Percentiles rank a stretch among this genome's conserved stretches.
Conservation (phyloP, 176 grass and related monocot genomes). For the Aegilops speltoides region DNA sequence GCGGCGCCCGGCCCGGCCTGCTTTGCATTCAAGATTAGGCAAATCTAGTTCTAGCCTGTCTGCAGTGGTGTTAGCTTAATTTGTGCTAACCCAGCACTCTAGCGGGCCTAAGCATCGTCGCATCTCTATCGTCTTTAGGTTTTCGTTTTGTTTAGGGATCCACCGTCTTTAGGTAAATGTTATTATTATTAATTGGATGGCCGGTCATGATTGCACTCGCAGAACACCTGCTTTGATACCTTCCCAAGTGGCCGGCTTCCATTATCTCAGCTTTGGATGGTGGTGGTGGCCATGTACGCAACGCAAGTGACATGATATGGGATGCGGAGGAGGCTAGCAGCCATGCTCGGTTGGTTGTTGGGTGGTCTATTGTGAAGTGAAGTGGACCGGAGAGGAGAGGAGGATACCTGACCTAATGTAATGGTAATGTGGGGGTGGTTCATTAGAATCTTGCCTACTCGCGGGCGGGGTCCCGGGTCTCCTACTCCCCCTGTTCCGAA, state of each 20-base stretch:
- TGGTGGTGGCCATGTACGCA: background rate
- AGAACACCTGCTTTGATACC: background rate
- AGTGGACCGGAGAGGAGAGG: background rate
- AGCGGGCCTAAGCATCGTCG: background rate
- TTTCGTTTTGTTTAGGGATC: too few species aligned
- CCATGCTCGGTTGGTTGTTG: constrained; percentile 22
- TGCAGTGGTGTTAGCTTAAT: too few species aligned
- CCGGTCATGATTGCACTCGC: background rate
- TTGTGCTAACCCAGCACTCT: too few species aligned
- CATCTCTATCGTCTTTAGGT: background rate
- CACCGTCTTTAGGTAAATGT: background rate
- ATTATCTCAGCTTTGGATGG: background rate
- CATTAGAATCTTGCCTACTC: constrained; percentile 22
- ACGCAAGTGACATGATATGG: constrained; percentile 9
- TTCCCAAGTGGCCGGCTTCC: background rate
- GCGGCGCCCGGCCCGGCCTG: too few species aligned
- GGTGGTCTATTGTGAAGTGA: constrained; percentile 29
- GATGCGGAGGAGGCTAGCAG: constrained; percentile 16
- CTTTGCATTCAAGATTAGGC: too few species aligned
- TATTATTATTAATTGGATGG: background rate
- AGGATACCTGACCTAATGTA: background rate
- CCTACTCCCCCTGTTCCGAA: background rate
- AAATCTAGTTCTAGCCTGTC: too few species aligned
- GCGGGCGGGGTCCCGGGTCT: background rate
- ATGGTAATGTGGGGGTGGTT: background rate